These are phyloP conservation scores for Solanum verrucosum DNA, from an alignment of 257 asterid genomes.

Conservation along the genomic window DNA sequence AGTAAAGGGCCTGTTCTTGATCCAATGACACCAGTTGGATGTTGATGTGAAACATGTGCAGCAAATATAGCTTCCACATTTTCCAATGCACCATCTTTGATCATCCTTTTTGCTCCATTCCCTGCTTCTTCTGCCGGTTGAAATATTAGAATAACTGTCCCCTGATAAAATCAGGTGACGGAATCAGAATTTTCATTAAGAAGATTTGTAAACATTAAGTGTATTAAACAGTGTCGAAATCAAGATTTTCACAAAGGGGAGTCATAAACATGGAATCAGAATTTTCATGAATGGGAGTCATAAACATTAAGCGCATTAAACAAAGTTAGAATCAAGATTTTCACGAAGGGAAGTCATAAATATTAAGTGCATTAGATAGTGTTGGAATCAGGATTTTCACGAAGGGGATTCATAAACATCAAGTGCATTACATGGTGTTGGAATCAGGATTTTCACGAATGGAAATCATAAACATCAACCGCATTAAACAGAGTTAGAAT, in stretches of 20 bases:
- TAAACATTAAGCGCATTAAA: neutral
- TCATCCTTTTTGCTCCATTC: slow-evolving; percentile 87
- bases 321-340: neutral
- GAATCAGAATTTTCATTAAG: neutral
- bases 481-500: neutral
- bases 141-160: slow-evolving; percentile 71
- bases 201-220: neutral
- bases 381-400: too few species aligned
- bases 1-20: slow-evolving; percentile 82
- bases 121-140: slow-evolving; percentile 99
- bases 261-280: neutral
- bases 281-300: neutral
- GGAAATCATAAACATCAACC: neutral
- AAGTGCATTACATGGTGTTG: too few species aligned
- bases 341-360: neutral
- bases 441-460: neutral
- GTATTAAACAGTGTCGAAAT: neutral
- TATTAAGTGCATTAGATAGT: neutral
- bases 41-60: slow-evolving; percentile 62
- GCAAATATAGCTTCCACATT: slow-evolving; percentile 81
- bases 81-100: slow-evolving; percentile 65
- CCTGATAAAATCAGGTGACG: slow-evolving; percentile 15
- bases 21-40: slow-evolving; percentile 58
- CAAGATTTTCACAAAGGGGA: neutral
- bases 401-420: too few species aligned